A percentile compares a stretch with the other conserved stretches of the same genome.
These are phyloP conservation scores for Fusarium sp. DNA, from an alignment of 2,329 filamentous ascomycete species.

Conservation along the genomic window DNA sequence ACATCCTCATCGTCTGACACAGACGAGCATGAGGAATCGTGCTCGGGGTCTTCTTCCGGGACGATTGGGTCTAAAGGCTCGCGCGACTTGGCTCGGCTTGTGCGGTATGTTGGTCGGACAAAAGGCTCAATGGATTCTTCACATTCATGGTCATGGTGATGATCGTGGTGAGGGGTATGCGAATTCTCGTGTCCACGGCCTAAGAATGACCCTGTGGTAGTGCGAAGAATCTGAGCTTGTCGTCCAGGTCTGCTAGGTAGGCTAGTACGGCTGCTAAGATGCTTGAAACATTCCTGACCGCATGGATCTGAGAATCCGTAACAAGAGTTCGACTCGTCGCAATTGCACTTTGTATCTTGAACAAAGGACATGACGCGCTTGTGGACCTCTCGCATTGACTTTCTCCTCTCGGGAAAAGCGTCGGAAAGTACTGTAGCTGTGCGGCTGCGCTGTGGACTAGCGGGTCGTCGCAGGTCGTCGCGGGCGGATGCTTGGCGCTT, in stretches of 20 bases:
- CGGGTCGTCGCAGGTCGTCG: conserved; percentile 48
- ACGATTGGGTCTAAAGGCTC: conserved; percentile 49
- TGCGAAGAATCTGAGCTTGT: conserved; percentile 54
- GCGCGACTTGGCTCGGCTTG: conserved; percentile 54
- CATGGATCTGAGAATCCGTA: conserved; percentile 74
- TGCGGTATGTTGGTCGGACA: conserved; percentile 50
- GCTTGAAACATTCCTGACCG: conserved; percentile 73
- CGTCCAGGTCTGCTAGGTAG: conserved; percentile 46
- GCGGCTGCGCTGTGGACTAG: conserved; percentile 44
- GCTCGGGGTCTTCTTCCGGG: conserved; percentile 39
- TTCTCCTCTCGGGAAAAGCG: conserved; percentile 55
- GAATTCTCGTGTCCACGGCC: conserved; percentile 46
- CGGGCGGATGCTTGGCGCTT: conserved; percentile 47
- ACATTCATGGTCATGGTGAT: conserved; percentile 42
- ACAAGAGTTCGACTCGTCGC: conserved; percentile 69
- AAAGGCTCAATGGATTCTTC: conserved; percentile 40
- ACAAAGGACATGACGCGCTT: conserved; percentile 72
- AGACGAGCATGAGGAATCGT: conserved; percentile 44
- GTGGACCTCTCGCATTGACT: conserved; percentile 66
- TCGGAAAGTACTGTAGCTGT: conserved; percentile 45
- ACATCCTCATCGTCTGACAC: conserved; percentile 56
- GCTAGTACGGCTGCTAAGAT: conserved; percentile 57
- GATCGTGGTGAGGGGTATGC: conserved; percentile 38
- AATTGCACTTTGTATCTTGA: conserved; percentile 71
- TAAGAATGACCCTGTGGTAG: conserved; percentile 53